Conservation (phyloP, 495 filamentous ascomycete species). For the Neurospora sp. region DNA sequence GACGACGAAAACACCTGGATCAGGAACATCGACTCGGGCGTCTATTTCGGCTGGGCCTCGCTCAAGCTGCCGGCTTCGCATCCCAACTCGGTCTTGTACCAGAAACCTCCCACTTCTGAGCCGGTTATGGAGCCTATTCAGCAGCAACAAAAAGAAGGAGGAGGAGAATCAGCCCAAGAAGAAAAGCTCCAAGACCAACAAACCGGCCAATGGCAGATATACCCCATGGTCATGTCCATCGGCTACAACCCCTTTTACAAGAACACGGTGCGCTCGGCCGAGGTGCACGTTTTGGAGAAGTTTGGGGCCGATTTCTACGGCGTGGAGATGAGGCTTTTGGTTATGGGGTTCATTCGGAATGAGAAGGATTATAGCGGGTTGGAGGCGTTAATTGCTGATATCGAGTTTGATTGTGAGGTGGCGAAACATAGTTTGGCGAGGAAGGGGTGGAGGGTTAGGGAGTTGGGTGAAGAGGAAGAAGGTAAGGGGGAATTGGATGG, state of each 20-base stretch:
- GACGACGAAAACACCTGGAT: conserved; percentile 60
- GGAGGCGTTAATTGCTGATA: conserved; percentile 80
- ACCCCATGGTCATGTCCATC: conserved; percentile 87
- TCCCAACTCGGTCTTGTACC: conserved; percentile 20
- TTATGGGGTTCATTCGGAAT: conserved; percentile 79
- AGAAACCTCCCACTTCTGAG: conserved; percentile 10
- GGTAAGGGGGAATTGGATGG: conserved; percentile 26
- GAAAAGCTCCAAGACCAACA: background rate
- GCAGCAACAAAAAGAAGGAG: background rate
- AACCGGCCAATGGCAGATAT: conserved; percentile 29
- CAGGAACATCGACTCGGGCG: conserved; percentile 57
- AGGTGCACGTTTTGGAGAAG: conserved; percentile 80
- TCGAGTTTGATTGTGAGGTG: conserved; percentile 78
- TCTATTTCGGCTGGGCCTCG: conserved; percentile 87
- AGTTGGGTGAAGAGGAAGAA: conserved; percentile 22
- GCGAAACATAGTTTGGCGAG: conserved; percentile 62
- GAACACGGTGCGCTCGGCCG: conserved; percentile 70
- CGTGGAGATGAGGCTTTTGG: conserved; percentile 60
- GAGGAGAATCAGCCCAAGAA: background rate
- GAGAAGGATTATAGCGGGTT: conserved; percentile 80
- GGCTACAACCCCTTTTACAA: conserved; percentile 96
- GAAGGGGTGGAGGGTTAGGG: conserved; percentile 43
- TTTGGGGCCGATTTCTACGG: conserved; percentile 79
- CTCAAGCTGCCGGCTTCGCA: conserved; percentile 41
- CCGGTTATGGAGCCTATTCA: background rate